Base-by-base conservation (phyloP, 2,329 filamentous ascomycete genomes). In the Biscogniauxia mediterranea region DNA sequence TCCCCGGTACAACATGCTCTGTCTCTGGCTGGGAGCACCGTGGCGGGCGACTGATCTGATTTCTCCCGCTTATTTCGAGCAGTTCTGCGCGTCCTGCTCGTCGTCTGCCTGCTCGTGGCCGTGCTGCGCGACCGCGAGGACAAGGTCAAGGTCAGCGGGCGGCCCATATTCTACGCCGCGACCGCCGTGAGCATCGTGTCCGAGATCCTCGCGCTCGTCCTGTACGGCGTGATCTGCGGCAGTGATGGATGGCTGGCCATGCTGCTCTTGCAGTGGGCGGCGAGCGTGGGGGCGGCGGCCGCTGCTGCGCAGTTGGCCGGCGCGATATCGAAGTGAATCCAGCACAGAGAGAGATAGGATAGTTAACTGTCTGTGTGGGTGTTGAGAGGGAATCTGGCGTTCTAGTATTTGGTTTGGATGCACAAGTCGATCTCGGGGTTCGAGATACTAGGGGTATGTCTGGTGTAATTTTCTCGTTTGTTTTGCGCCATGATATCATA, bases 161-260 rank as follows among this genome's bases (percentile, higher is more conserved):
- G 42, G 15, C 26, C 15, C 11, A 52, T 58, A 20, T 63, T 58
- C 52, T 54, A 53, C 49, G 4, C n/a, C 7, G 46, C 42, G 5
- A 19, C 51, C 13, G 55, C 13, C 8, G 15, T 25, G 9, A 52
- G 51, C 23, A 38, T 58, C 21, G 20, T 56, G 4, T 9, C 51
- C 13, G 32, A 46, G 21, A 20, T 60, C 8, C 26, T 53, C 21
- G 51, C 52, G 3, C 5, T 58, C 8, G 55, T 54, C 7, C n/a
- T 59, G 42, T 60, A 60, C 52, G 58, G 54, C n/a, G 21, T 49
- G 11, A 19, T 60, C 15, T 63, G 61, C 32, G 46, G 55, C n/a
- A 54, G 46, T 26, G 21, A n/a, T 2, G 61, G 58, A 2, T 56
- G 55, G 57, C 23, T 59, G 20, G 61, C 57, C 2, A 32, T 23